Percentiles rank a stretch among this genome's conserved stretches.
Evolutionary conservation across 441 rosid genomes (phyloP).

Genomic region (Gossypium aridum): DNA sequence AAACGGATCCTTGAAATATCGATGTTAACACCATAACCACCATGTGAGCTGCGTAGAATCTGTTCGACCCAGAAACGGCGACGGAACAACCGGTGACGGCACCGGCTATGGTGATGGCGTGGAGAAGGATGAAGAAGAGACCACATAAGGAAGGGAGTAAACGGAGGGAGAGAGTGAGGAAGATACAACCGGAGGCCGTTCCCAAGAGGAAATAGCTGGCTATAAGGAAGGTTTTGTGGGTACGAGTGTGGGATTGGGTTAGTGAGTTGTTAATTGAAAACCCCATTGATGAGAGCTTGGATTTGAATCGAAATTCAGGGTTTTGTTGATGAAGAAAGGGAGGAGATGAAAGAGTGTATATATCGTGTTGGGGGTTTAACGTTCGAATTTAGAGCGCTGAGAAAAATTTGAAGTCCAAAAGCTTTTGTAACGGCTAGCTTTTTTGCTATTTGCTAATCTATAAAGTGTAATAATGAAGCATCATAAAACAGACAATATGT

Average conservation of each 20-base stretch:
- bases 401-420: not conserved
- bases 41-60: conserved; percentile 75
- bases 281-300: conserved; percentile 19
- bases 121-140: conserved; percentile 74
- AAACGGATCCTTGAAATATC: conserved; percentile 75
- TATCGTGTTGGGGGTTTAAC: conserved; percentile 4
- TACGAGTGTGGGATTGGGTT: conserved; percentile 35
- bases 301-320: not conserved
- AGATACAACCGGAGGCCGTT: conserved; percentile 83
- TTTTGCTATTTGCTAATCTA: no score
- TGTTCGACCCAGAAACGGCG: conserved; percentile 39
- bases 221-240: conserved; percentile 62
- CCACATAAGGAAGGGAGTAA: conserved; percentile 72
- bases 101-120: conserved; percentile 51
- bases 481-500: no score
- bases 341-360: not conserved
- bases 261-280: conserved; percentile 12
- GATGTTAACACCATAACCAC: conserved; percentile 70
- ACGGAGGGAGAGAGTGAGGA: conserved; percentile 84
- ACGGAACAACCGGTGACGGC: conserved; percentile 71
- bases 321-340: not conserved
- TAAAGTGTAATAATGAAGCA: no score
- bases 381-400: not conserved
- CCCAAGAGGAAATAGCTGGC: conserved; percentile 82
- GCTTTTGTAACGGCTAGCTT: conserved; percentile 6